These are phyloP conservation scores for Aspergillaceae sp. DNA, from an alignment of 2,329 filamentous ascomycete genomes.

Conservation along the genomic window DNA sequence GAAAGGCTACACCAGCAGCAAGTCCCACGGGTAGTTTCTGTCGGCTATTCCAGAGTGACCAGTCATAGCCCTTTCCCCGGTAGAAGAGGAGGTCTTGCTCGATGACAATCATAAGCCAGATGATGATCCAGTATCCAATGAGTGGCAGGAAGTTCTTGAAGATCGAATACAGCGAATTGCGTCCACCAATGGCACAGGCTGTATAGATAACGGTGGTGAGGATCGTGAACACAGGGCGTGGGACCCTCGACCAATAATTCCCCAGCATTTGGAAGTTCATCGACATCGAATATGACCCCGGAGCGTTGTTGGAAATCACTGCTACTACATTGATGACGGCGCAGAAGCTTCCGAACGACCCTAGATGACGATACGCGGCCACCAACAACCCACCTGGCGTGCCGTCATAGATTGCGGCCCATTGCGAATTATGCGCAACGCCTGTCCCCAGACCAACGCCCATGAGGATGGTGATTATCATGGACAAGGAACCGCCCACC, in stretches of 20 bases:
- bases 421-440: conserved; percentile 21
- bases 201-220: conserved; percentile 35
- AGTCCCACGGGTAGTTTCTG: conserved; percentile 33
- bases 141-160: conserved; percentile 39
- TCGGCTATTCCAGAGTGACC: conserved; percentile 33
- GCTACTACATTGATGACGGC: conserved; percentile 36
- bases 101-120: conserved; percentile 35
- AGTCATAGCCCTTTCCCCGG: conserved; percentile 30
- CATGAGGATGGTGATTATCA: conserved; percentile 29
- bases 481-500: conserved; percentile 25
- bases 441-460: conserved; percentile 37
- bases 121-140: conserved; percentile 40
- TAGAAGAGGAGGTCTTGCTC: conserved; percentile 39
- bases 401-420: neutral
- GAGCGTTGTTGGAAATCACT: conserved; percentile 38
- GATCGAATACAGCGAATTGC: conserved; percentile 36
- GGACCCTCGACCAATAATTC: conserved; percentile 28
- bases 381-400: conserved; percentile 31
- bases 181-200: conserved; percentile 37
- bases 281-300: conserved; percentile 38
- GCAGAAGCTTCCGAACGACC: conserved; percentile 37
- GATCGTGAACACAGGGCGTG: conserved; percentile 37
- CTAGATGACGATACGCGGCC: conserved; percentile 31
- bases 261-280: conserved; percentile 39
- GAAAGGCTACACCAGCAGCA: conserved; percentile 31